A percentile compares a stretch with the other conserved stretches of the same genome.
These are phyloP conservation scores for Neonectria faginata DNA, from an alignment of 2,329 filamentous ascomycete genomes.

Conservation along the genomic window DNA sequence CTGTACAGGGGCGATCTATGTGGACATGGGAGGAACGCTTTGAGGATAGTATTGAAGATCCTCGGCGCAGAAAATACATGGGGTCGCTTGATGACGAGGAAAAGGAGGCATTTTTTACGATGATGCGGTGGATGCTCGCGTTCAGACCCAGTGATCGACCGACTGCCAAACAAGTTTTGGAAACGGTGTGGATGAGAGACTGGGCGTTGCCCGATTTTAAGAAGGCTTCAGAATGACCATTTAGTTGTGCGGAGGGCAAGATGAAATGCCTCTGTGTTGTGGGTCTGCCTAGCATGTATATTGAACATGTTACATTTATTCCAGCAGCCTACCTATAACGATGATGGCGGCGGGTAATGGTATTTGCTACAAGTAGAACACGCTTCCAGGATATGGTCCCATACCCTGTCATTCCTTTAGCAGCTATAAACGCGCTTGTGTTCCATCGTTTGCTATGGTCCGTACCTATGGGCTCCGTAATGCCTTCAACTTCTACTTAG, in stretches of 20 bases:
- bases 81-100: neutral
- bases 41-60: neutral
- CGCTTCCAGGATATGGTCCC: no score
- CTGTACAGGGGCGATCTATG: neutral
- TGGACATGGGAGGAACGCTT: neutral
- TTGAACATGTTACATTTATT: no score
- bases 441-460: no score
- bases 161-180: conserved; percentile 19
- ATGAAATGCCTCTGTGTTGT: neutral
- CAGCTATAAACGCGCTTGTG: no score
- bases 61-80: neutral
- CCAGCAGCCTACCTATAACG: no score
- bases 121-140: conserved; percentile 28
- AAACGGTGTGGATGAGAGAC: conserved; percentile 14
- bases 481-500: no score
- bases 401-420: no score
- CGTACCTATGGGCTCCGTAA: no score
- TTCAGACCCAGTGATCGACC: conserved; percentile 17
- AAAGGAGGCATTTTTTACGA: conserved; percentile 4
- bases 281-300: no score
- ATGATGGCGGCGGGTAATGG: no score
- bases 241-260: neutral
- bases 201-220: conserved; percentile 21
- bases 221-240: neutral
- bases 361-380: no score